Evolutionary conservation across 352 stramenopile species (phyloP).

Genomic region (Globisporangium sylvaticum): DNA sequence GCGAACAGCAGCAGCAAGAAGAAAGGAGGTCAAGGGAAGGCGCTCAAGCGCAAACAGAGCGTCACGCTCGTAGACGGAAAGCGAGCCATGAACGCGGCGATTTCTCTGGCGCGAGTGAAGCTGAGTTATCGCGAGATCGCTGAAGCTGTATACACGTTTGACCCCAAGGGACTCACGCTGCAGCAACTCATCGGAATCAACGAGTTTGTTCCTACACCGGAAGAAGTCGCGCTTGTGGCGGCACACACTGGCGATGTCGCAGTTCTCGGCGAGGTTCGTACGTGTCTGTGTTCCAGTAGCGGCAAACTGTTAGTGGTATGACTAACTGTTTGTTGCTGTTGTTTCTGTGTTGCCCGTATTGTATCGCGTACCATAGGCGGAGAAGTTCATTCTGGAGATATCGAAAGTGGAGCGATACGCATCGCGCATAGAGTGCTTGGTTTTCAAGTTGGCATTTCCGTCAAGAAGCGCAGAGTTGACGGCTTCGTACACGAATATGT

Average conservation of each 20-base stretch:
- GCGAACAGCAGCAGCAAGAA: conserved; percentile 38
- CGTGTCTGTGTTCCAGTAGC: not conserved
- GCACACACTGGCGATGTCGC: conserved; percentile 70
- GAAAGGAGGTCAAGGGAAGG: conserved; percentile 28
- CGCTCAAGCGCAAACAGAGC: conserved; percentile 70
- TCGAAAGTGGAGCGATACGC: conserved; percentile 68
- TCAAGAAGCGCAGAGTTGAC: conserved; percentile 79
- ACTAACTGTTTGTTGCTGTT: not conserved
- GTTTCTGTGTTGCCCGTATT: not conserved
- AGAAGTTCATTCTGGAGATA: conserved; percentile 90
- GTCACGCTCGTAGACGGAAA: conserved; percentile 94
- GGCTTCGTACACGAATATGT: conserved; percentile 75
- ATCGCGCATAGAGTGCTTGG: conserved; percentile 67
- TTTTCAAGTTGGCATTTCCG: conserved; percentile 78
- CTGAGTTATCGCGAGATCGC: conserved; percentile 89
- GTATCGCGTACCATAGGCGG: conserved; percentile 28
- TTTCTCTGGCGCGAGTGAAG: conserved; percentile 94
- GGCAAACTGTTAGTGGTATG: not conserved
- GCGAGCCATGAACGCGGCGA: conserved; percentile 96
- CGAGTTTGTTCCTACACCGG: conserved; percentile 92
- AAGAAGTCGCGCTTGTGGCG: conserved; percentile 86
- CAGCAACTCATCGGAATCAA: conserved; percentile 87
- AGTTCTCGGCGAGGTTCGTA: conserved; percentile 72
- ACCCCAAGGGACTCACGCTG: conserved; percentile 53
- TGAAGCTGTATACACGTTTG: conserved; percentile 63